phyloP scores from a whole-genome alignment of 139 green algal species.

The Closterium sp. region DNA sequence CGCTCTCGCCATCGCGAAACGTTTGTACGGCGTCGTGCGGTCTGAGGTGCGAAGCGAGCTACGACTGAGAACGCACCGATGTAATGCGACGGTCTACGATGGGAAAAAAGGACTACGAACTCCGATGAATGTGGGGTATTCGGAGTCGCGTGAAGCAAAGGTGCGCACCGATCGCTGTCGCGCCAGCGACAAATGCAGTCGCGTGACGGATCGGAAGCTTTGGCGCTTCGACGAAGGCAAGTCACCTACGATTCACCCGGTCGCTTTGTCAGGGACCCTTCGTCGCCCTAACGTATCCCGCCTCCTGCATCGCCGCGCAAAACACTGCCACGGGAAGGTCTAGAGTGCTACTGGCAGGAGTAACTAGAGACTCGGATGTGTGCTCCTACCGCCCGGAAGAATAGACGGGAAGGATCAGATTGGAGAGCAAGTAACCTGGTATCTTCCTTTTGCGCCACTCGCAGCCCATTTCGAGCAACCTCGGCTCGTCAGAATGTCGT shows the following conservation, averaged over 20 bases:
- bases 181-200: too few relatives aligned
- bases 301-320: not conserved
- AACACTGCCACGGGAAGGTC: not conserved
- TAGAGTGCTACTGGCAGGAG: not conserved
- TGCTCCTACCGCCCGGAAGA: too few relatives aligned
- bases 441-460: not conserved
- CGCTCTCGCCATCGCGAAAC: not conserved
- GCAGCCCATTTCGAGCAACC: not conserved
- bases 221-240: not conserved
- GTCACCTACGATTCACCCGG: too few relatives aligned
- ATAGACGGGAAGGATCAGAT: not conserved
- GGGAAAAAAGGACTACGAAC: too few relatives aligned
- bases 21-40: too few relatives aligned
- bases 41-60: too few relatives aligned
- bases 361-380: not conserved
- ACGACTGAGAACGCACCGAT: too few relatives aligned
- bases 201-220: not conserved
- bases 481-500: not conserved
- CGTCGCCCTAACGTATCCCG: not conserved
- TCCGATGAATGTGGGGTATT: too few relatives aligned
- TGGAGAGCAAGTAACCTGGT: not conserved
- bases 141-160: too few relatives aligned
- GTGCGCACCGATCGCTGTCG: too few relatives aligned
- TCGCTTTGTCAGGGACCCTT: not conserved
- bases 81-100: too few relatives aligned